Evolutionary conservation across 192 early-diverging fungal genomes (phyloP), one percentile per base, ranked within the genome.

Genomic region (Allomyces macrogynus): DNA sequence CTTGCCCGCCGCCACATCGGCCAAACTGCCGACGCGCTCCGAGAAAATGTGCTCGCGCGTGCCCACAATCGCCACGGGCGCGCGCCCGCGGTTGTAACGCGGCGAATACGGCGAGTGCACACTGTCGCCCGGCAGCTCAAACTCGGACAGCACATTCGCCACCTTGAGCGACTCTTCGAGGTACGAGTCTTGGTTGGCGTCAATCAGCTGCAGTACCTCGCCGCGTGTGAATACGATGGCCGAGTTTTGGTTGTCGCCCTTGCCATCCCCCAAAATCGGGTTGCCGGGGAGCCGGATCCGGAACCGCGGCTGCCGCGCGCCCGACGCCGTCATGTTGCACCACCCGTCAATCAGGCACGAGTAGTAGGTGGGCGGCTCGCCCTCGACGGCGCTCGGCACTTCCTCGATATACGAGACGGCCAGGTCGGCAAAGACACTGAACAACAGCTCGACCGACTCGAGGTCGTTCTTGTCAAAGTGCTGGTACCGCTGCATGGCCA

Each of bases 111-210:
- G 26, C 26, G 26, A 26, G 26, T 26, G 26, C 26, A 26, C 26
- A 4, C 26, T 26, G 26, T 26, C 26, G 26, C 26, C 26, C 26
- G 26, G 26, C 26, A 26, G 26, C 26, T 26, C 26, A 26, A 26
- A 26, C 26, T 26, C 26, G 26, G 26, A 26, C 26, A 26, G 26
- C 7, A 91, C 81, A 70, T 87, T 89, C 23, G 88, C 77, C 65
- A 92, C 88, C 75, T 92, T 92, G 69, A 92, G 77, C 60, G 84
- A 81, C 76, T 91, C 89, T 65, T 92, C 90, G 22, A 92, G 76
- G 69, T 91, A 92, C 71, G 91, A 89, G 70, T 92, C 90, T 77
- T 90, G 89, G 67, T 92, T 92, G 23, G 90, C 90, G 65, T 92
- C 90, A 26, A 92, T 80, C 11, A 90, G 73, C 70, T 92, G 87